Evolutionary conservation across 2,329 filamentous ascomycete species (phyloP), one percentile per base, ranked within the genome.

Genomic region (Apiospora pterosperma): DNA sequence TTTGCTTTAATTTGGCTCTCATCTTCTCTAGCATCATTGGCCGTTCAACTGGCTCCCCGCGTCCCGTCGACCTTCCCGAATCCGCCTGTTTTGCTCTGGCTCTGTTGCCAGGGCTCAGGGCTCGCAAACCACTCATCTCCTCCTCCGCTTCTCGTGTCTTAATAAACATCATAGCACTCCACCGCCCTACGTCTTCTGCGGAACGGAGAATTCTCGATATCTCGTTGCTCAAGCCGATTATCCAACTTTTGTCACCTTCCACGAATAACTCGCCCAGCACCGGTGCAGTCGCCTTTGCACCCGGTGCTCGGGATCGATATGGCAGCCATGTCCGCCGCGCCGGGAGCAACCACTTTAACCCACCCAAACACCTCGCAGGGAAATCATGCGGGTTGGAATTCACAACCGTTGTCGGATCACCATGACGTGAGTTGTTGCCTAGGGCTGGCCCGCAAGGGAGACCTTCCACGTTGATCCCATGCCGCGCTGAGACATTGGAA

Each of bases 281-380:
- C 48, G 48, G 48, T 55, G 48, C 34, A 16, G 48, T 34, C 48
- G 48, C 48, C 48, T 34, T 55, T 55, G 48, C 48, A 55, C 48
- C 48, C 48, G 48, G 48, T 55, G 58, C 58, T 60, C 58, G 58
- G 48, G 62, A 59, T 64, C 60, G 67, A 67, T 62, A 87, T 86
- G 85, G 81, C 84, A 71, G 79, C 82, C 73, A 81, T 87, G 75
- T 83, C 84, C 69, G 76, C 83, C 69, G 78, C 77, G 69, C 80
- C 81, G 67, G 80, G 80, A 67, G 78, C 81, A 62, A 78, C 81
- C 66, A 79, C 82, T 58, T 75, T 86, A 66, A 81, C 80, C 67
- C 81, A 82, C 64, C 79, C 83, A 19, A 79, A 78, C 68, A 84
- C 81, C 72, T 80, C 80, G 63, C 80, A 86, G 72, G 84, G 78